Percentiles rank a stretch among this genome's conserved stretches.
Evolutionary conservation across 345 rosid genomes (phyloP).

Genomic region (Eucalyptus sp.): DNA sequence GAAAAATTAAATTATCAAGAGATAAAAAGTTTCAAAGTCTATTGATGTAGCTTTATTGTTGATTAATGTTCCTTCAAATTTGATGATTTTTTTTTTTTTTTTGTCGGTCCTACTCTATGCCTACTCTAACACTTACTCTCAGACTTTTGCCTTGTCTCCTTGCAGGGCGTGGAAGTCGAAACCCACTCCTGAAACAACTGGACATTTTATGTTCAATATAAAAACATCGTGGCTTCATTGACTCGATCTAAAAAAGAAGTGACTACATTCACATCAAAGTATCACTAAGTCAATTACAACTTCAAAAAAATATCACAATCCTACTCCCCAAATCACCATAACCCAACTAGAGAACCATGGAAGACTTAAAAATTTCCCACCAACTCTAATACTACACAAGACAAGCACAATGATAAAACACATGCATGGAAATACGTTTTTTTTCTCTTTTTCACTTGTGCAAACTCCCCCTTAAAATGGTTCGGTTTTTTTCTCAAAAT

Average conservation of each 20-base stretch:
- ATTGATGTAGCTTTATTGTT: background rate
- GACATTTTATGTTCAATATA: background rate
- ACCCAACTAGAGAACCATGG: background rate
- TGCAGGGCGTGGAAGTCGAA: no score
- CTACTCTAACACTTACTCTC: no score
- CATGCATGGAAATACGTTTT: background rate
- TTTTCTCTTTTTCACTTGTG: no score
- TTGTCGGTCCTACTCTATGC: no score
- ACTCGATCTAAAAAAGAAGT: background rate
- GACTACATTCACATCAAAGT: background rate
- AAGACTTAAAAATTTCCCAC: background rate
- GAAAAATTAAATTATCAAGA: background rate
- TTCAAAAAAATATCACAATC: background rate
- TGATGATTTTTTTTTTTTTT: no score
- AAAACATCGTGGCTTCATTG: background rate
- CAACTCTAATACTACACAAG: background rate
- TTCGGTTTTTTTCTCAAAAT: no score
- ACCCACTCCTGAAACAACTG: no score
- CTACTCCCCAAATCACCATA: background rate
- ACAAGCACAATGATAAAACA: background rate
- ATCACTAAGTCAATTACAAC: background rate
- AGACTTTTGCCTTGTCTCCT: no score
- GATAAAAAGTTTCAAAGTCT: background rate
- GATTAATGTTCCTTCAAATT: background rate
- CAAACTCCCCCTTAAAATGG: no score